Evolutionary conservation across 768 basidiomycete species (phyloP).

Genomic region (Ephemerocybe angulata): DNA sequence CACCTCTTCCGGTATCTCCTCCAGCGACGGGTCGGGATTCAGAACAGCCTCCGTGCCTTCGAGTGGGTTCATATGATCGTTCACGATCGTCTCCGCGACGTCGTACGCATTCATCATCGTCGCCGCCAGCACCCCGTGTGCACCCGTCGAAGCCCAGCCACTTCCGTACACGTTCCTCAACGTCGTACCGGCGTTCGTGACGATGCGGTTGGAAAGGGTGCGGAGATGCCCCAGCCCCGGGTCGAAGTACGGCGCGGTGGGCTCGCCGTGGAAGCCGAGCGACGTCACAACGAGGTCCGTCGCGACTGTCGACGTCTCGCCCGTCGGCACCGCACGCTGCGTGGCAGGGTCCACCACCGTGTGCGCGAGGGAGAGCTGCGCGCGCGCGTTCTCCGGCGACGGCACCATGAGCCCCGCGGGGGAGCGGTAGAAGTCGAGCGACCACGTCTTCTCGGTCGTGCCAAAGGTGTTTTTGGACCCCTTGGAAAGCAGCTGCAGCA

Average conservation of each 20-base stretch:
- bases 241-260: conserved; percentile 57
- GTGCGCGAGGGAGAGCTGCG: conserved; percentile 52
- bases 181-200: conserved; percentile 31
- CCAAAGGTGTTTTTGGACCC: conserved; percentile 54
- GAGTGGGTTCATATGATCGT: conserved; percentile 40
- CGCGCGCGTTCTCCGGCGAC: conserved; percentile 1
- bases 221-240: conserved; percentile 52
- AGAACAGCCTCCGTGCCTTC: conserved; percentile 17
- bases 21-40: conserved; percentile 36
- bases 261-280: conserved; percentile 79
- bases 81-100: conserved; percentile 66
- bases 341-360: conserved; percentile 52
- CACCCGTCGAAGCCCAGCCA: conserved; percentile 92
- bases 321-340: conserved; percentile 51
- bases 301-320: conserved; percentile 42
- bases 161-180: conserved; percentile 78
- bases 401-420: conserved; percentile 47
- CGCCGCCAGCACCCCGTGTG: conserved; percentile 84
- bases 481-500: conserved; percentile 60
- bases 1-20: conserved; percentile 48
- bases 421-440: conserved; percentile 76
- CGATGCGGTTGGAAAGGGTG: conserved; percentile 47
- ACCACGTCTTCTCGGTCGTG: conserved; percentile 65
- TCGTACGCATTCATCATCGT: conserved; percentile 93
- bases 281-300: conserved; percentile 86